These are phyloP conservation scores for Pyrrhoderma lamaoense DNA, from an alignment of 1,284 basidiomycete species.

Conservation along the genomic window DNA sequence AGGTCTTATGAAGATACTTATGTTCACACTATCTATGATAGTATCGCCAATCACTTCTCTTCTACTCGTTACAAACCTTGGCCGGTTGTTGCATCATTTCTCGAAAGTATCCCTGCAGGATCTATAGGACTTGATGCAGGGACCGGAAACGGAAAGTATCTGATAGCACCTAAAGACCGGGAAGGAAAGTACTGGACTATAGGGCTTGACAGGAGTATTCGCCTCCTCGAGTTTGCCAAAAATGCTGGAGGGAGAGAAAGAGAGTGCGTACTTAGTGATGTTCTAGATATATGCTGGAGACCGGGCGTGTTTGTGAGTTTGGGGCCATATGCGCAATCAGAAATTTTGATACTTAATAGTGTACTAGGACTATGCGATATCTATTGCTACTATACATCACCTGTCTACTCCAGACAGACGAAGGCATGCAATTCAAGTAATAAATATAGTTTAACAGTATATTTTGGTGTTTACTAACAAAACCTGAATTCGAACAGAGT, in stretches of 20 bases:
- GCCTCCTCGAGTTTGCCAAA: constrained; percentile 70
- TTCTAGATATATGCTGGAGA: constrained; percentile 66
- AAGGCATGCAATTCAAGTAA: constrained; percentile 63
- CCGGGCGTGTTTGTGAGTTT: constrained; percentile 70
- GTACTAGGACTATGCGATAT: constrained; percentile 87
- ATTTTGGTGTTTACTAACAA: no score
- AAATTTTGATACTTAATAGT: background rate
- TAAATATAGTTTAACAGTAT: constrained; percentile 17
- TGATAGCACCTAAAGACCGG: constrained; percentile 58
- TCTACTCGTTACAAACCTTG: constrained; percentile 97
- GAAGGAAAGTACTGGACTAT: constrained; percentile 61
- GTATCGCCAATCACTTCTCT: constrained; percentile 89
- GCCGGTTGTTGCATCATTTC: constrained; percentile 85
- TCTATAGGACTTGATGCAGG: constrained; percentile 91
- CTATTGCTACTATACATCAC: constrained; percentile 94
- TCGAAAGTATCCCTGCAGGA: constrained; percentile 66
- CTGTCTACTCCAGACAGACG: constrained; percentile 73
- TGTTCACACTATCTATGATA: constrained; percentile 84
- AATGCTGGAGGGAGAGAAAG: constrained; percentile 44
- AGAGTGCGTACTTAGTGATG: constrained; percentile 75
- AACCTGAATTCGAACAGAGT: constrained; percentile 36
- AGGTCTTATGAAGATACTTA: constrained; percentile 62
- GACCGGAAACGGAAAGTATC: constrained; percentile 97
- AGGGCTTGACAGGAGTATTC: constrained; percentile 76
- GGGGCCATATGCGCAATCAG: no score